These are phyloP conservation scores for Capsicum pubescens DNA, from an alignment of 257 asterid genomes.

Conservation along the genomic window DNA sequence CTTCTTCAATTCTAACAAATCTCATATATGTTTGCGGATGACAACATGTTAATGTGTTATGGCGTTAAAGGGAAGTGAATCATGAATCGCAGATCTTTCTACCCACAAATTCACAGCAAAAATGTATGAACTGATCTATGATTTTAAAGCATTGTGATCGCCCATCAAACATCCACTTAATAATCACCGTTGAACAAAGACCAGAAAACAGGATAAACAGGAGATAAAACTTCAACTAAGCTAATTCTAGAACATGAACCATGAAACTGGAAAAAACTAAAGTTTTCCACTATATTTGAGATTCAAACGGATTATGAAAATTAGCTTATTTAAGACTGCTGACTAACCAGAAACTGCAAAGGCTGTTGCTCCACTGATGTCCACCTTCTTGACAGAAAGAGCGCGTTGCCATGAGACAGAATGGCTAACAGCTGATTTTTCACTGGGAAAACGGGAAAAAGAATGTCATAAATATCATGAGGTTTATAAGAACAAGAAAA, in stretches of 20 bases:
- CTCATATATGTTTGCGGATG: not conserved
- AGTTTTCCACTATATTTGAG: not conserved
- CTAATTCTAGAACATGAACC: conserved; percentile 8
- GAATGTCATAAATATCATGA: conserved; percentile 2
- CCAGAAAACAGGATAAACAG: not conserved
- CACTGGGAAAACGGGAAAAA: conserved; percentile 48
- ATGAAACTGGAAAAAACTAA: not conserved
- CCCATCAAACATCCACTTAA: conserved; percentile 11
- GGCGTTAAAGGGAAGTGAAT: not conserved
- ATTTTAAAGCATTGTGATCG: not conserved
- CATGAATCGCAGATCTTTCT: not conserved
- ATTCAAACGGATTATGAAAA: not conserved
- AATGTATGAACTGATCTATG: not conserved
- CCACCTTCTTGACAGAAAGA: conserved; percentile 68
- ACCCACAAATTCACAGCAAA: conserved; percentile 5
- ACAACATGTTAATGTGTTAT: not conserved
- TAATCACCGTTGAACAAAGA: not conserved
- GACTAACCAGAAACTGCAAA: conserved; percentile 85
- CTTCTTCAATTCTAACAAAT: too few relatives aligned
- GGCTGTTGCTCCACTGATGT: conserved; percentile 75
- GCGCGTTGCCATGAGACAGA: conserved; percentile 66
- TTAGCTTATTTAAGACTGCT: conserved; percentile 14
- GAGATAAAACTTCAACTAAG: not conserved
- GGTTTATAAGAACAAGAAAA: not conserved
- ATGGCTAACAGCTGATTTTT: conserved; percentile 90